phyloP scores from a whole-genome alignment of 176 grass and related monocot species.

The Paspalum vaginatum region DNA sequence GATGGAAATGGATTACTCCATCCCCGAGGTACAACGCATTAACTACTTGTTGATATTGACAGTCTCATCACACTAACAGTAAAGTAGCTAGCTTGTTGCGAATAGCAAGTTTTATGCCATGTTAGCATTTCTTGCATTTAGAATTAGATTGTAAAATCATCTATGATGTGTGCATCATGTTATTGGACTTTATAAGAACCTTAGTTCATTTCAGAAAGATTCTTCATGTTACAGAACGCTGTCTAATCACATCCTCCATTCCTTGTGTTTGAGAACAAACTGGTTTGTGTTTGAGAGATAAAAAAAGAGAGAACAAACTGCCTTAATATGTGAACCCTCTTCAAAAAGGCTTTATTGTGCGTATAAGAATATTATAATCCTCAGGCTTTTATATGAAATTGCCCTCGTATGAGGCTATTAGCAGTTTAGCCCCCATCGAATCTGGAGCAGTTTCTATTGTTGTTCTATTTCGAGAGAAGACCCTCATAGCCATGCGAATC shows the following conservation, averaged over 20 bases:
- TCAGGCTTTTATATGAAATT: too few relatives aligned
- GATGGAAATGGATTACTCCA: slow-evolving; percentile 99
- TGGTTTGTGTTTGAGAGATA: not conserved
- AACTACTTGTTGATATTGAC: not conserved
- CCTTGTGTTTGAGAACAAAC: not conserved
- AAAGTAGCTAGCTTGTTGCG: not conserved
- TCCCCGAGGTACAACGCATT: slow-evolving; percentile 63
- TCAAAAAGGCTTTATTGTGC: not conserved
- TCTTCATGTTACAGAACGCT: not conserved
- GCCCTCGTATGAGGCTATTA: not conserved
- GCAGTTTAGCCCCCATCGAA: not conserved
- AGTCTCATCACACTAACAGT: not conserved
- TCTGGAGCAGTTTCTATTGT: not conserved
- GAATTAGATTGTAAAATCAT: slow-evolving; percentile 28
- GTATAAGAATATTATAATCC: not conserved
- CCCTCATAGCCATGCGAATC: not conserved
- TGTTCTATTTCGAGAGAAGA: not conserved
- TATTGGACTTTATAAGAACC: not conserved
- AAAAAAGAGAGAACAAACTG: not conserved
- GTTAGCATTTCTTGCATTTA: not conserved
- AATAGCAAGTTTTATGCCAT: slow-evolving; percentile 10
- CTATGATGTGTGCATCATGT: not conserved
- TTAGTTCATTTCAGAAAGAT: not conserved
- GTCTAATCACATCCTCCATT: not conserved
- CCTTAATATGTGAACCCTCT: not conserved